A percentile compares a stretch with the other conserved stretches of the same genome.
phyloP scores from a whole-genome alignment of 2,329 filamentous ascomycete species.

The Peltaster fructicola region DNA sequence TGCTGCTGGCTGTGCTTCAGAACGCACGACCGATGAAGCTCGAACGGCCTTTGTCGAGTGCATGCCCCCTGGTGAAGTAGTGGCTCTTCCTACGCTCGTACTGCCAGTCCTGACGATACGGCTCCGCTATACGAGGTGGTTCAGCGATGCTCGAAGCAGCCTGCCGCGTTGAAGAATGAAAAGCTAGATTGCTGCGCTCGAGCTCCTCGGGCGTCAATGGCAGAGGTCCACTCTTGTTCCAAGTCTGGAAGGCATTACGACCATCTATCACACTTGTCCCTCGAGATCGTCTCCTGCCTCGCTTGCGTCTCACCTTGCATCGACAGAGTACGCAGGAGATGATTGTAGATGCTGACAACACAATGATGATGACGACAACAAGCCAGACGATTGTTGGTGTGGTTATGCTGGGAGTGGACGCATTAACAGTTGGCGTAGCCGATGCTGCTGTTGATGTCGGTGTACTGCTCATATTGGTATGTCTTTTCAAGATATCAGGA shows the following conservation, averaged over 20 bases:
- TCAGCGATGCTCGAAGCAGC: constrained; percentile 1
- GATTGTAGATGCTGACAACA: constrained; percentile 3
- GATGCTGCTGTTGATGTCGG: too few species aligned
- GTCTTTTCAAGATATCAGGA: too few species aligned
- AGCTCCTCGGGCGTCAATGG: constrained; percentile 1
- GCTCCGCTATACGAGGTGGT: background rate
- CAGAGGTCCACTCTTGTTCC: constrained; percentile 4
- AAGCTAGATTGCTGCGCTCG: too few species aligned
- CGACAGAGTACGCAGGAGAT: constrained; percentile 4
- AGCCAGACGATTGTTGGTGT: constrained; percentile 5
- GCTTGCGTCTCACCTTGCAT: constrained; percentile 4
- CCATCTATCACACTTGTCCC: constrained; percentile 4
- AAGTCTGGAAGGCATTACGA: constrained; percentile 4
- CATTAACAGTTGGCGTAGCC: too few species aligned
- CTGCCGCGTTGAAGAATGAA: background rate
- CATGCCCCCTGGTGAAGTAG: constrained; percentile 3
- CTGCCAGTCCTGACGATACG: background rate
- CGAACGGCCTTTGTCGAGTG: background rate
- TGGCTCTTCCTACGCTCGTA: constrained; percentile 2
- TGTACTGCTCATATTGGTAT: too few species aligned
- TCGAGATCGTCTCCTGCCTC: constrained; percentile 1
- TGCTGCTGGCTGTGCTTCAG: too few species aligned
- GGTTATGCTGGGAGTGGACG: background rate
- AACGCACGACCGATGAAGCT: too few species aligned
- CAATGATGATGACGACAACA: constrained; percentile 3